phyloP scores from a whole-genome alignment of 1,284 basidiomycete genomes.

The Coriolopsis trogii region DNA sequence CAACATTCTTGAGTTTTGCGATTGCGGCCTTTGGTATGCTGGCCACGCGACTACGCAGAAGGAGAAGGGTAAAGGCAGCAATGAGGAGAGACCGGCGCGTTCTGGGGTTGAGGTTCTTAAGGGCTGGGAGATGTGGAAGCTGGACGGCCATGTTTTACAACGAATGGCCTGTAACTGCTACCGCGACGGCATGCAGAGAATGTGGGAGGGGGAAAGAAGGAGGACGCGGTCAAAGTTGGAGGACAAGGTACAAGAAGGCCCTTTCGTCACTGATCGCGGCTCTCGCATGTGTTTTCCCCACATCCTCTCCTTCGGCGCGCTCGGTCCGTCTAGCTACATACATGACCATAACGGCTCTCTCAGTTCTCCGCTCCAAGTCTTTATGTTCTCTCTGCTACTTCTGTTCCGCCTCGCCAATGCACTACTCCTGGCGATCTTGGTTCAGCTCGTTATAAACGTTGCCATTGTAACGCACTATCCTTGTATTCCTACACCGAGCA shows the following conservation, averaged over 20 bases:
- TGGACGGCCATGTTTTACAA: slow-evolving; percentile 12
- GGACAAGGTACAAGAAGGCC: not conserved
- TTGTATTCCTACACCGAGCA: no score
- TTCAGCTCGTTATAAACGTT: no score
- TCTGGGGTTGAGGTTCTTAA: slow-evolving; percentile 13
- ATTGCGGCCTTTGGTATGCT: slow-evolving; percentile 22
- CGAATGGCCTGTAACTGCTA: no score
- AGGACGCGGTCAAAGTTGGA: not conserved
- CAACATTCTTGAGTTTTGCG: slow-evolving; percentile 35
- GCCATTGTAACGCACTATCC: no score
- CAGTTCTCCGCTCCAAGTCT: not conserved
- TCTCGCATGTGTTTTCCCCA: slow-evolving; percentile 24
- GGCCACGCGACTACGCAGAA: slow-evolving; percentile 48
- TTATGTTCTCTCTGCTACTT: no score
- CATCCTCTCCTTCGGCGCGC: not conserved
- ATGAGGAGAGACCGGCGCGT: slow-evolving; percentile 20
- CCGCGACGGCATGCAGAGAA: no score
- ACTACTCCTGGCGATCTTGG: no score
- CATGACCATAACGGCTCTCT: not conserved
- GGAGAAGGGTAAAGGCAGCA: slow-evolving; percentile 32
- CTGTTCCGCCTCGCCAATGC: no score
- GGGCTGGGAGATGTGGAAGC: slow-evolving; percentile 8
- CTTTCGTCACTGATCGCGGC: slow-evolving; percentile 11
- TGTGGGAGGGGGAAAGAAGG: no score
- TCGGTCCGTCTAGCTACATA: no score